These are phyloP conservation scores for Phytophthora sp. DNA, from an alignment of 352 stramenopile genomes.

Conservation along the genomic window DNA sequence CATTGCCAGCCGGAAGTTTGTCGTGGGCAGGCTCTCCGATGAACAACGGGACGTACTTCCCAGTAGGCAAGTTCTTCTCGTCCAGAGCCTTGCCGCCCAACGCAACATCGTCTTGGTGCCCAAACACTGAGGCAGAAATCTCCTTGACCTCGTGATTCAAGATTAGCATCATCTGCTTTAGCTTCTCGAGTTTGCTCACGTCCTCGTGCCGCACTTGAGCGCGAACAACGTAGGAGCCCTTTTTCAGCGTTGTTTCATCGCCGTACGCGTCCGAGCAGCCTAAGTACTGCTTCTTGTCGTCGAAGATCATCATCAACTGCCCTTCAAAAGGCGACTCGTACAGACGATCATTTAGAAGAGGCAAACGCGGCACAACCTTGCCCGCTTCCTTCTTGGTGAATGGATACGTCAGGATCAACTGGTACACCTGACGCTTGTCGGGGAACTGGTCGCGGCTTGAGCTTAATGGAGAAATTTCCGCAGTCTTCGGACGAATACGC, in stretches of 20 bases:
- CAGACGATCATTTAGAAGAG: constrained; percentile 84
- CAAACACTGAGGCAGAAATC: constrained; percentile 61
- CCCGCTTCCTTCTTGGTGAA: constrained; percentile 87
- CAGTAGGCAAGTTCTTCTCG: constrained; percentile 47
- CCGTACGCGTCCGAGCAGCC: constrained; percentile 88
- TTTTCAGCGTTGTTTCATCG: constrained; percentile 83
- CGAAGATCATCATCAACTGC: constrained; percentile 94
- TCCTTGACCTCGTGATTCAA: constrained; percentile 80
- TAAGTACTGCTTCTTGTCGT: constrained; percentile 94
- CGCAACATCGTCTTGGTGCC: constrained; percentile 69
- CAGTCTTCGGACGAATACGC: constrained; percentile 77
- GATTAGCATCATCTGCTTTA: constrained; percentile 84
- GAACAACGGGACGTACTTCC: constrained; percentile 77
- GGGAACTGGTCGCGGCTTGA: constrained; percentile 83
- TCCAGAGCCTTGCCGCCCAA: constrained; percentile 64
- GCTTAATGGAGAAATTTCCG: constrained; percentile 81
- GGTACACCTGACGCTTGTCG: constrained; percentile 88
- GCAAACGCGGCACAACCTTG: constrained; percentile 84
- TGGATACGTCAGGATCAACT: constrained; percentile 90
- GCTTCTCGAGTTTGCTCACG: constrained; percentile 77
- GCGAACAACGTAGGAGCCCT: constrained; percentile 80
- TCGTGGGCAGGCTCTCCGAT: constrained; percentile 73
- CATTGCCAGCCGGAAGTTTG: constrained; percentile 64
- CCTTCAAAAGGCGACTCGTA: constrained; percentile 95
- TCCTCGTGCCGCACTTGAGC: constrained; percentile 86